Evolutionary conservation across 257 asterid species (phyloP).

Genomic region (Solanum chmielewskii): DNA sequence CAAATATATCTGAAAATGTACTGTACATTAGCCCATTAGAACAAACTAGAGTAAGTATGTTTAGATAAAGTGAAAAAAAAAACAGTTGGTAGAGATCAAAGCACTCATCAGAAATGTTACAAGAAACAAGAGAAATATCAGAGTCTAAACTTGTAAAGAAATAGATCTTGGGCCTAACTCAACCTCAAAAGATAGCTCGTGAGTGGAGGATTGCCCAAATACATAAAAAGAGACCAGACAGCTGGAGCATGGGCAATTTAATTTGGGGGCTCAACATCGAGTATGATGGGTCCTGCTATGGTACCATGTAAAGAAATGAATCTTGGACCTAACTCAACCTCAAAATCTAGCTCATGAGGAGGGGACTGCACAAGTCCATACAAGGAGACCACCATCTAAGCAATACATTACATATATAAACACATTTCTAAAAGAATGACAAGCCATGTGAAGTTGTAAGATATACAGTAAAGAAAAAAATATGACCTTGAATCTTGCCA

Average conservation of each 20-base stretch:
- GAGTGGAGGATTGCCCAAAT: neutral
- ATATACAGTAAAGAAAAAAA: neutral
- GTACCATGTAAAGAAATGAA: neutral
- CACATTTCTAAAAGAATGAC: neutral
- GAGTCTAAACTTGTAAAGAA: neutral
- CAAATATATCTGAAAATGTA: conserved; percentile 79
- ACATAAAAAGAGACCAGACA: neutral
- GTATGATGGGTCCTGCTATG: neutral
- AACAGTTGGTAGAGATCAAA: neutral
- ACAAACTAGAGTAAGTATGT: neutral
- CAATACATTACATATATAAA: neutral
- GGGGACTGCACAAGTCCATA: neutral
- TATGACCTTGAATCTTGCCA: conserved; percentile 92
- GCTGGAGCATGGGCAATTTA: neutral
- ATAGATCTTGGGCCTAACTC: neutral
- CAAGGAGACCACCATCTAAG: neutral
- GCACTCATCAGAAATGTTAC: neutral
- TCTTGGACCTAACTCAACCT: neutral
- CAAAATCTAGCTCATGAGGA: neutral
- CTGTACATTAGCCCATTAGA: conserved; percentile 39
- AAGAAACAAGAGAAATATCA: neutral
- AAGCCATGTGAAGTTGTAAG: neutral
- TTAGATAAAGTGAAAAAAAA: neutral
- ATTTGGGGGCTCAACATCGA: neutral
- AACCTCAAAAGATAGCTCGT: neutral